Conservation (phyloP, 805 yeast genomes). For the Candida cerambycidarum region DNA sequence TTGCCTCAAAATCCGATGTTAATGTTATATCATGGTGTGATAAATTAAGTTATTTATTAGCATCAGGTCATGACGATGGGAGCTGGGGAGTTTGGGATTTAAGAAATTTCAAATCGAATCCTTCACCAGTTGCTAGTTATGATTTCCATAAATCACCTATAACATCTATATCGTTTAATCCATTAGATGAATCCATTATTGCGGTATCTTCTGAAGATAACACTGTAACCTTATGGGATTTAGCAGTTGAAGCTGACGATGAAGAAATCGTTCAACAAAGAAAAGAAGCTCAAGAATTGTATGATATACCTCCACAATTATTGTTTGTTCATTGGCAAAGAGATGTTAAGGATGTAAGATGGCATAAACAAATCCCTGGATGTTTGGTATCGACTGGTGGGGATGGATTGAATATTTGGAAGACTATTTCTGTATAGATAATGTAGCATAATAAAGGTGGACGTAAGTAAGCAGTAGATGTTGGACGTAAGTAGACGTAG, state of each 20-base stretch:
- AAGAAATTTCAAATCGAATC: constrained; percentile 64
- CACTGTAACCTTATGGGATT: constrained; percentile 96
- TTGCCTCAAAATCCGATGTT: constrained; percentile 79
- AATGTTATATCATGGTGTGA: constrained; percentile 96
- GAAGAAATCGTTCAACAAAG: constrained; percentile 90
- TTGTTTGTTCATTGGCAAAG: constrained; percentile 98
- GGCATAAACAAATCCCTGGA: constrained; percentile 98
- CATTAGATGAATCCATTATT: constrained; percentile 89
- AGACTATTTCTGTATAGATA: constrained; percentile 93
- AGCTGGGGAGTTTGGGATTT: constrained; percentile 98
- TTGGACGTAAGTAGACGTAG: too few relatives aligned
- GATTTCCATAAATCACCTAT: constrained; percentile 93
- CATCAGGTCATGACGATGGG: constrained; percentile 97
- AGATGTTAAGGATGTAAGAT: constrained; percentile 95
- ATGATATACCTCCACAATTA: constrained; percentile 92
- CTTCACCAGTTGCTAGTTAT: constrained; percentile 89
- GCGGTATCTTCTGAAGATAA: constrained; percentile 97
- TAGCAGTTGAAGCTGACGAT: constrained; percentile 98
- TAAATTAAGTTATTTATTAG: constrained; percentile 80
- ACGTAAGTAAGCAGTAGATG: too few relatives aligned
- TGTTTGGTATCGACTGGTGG: constrained; percentile 92
- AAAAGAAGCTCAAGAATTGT: constrained; percentile 72
- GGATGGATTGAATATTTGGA: constrained; percentile 94
- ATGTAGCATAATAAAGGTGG: too few relatives aligned
- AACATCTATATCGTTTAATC: constrained; percentile 92